Conservation (phyloP, 495 filamentous ascomycete genomes). For the Neurospora cerealis region DNA sequence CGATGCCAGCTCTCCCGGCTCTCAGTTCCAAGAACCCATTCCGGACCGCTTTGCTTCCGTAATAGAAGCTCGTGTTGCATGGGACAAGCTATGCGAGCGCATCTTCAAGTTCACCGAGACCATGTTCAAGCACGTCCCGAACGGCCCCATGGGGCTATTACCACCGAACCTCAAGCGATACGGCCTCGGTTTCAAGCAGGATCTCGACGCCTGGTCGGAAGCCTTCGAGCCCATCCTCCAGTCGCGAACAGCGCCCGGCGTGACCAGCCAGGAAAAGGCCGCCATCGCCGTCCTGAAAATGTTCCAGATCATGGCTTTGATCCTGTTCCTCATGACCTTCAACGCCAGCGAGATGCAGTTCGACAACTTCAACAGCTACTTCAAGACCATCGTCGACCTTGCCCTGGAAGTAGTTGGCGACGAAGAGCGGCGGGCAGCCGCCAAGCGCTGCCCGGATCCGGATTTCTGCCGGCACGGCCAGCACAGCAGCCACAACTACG, state of each 20-base stretch:
- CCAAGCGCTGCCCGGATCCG: constrained; percentile 33
- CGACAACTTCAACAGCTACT: constrained; percentile 29
- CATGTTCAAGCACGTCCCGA: constrained; percentile 34
- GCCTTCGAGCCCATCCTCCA: constrained; percentile 42
- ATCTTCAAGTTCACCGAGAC: constrained; percentile 45
- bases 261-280: constrained; percentile 42
- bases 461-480: constrained; percentile 31
- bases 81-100: constrained; percentile 40
- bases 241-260: constrained; percentile 34
- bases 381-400: constrained; percentile 34
- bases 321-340: constrained; percentile 46
- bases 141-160: constrained; percentile 38
- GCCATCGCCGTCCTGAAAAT: constrained; percentile 45
- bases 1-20: constrained; percentile 32
- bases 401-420: constrained; percentile 39
- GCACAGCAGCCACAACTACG: constrained; percentile 5
- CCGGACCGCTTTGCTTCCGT: constrained; percentile 38
- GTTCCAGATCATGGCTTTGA: constrained; percentile 41
- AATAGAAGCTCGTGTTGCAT: constrained; percentile 37
- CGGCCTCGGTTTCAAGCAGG: constrained; percentile 30
- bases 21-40: constrained; percentile 27
- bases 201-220: constrained; percentile 40
- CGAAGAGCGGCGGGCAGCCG: constrained; percentile 36
- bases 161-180: constrained; percentile 34
- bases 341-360: constrained; percentile 38